Evolutionary conservation across 1,284 basidiomycete genomes (phyloP).

Genomic region (Trametes polyzona): DNA sequence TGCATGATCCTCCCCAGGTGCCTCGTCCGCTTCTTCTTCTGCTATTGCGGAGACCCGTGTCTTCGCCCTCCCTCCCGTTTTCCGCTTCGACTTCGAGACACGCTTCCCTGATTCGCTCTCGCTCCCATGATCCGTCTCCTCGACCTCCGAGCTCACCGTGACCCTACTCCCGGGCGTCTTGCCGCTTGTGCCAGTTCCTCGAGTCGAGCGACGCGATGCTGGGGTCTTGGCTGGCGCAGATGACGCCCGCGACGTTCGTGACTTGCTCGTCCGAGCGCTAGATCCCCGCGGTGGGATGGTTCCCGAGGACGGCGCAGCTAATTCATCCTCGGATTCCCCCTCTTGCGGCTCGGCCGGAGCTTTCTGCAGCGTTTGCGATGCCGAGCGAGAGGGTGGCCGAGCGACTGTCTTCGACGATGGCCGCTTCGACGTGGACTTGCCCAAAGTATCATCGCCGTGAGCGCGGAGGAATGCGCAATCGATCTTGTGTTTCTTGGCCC

Average conservation of each 20-base stretch:
- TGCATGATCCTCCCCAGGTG: neutral
- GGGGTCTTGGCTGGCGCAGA: constrained; percentile 29
- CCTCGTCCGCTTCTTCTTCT: constrained; percentile 36
- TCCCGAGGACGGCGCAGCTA: constrained; percentile 12
- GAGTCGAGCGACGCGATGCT: constrained; percentile 37
- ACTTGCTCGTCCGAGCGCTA: constrained; percentile 18
- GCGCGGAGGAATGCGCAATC: constrained; percentile 58
- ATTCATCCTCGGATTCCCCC: constrained; percentile 30
- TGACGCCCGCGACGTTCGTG: constrained; percentile 27
- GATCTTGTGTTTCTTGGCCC: constrained; percentile 45
- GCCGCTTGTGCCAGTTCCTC: constrained; percentile 29
- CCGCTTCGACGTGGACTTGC: constrained; percentile 27
- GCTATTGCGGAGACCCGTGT: constrained; percentile 36
- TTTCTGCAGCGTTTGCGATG: constrained; percentile 20
- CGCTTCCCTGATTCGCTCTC: constrained; percentile 33
- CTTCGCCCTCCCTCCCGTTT: constrained; percentile 33
- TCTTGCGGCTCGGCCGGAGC: constrained; percentile 6
- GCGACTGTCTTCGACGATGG: constrained; percentile 22
- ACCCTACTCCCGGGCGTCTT: constrained; percentile 25
- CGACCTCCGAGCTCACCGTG: constrained; percentile 29
- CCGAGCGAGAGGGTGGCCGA: constrained; percentile 26
- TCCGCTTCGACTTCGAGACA: constrained; percentile 32
- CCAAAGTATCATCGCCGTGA: constrained; percentile 20
- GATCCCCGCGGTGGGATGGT: constrained; percentile 8
- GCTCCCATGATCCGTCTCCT: constrained; percentile 31